Conservation (phyloP, 2,329 filamentous ascomycete species). For the Lecanicillium sp. region DNA sequence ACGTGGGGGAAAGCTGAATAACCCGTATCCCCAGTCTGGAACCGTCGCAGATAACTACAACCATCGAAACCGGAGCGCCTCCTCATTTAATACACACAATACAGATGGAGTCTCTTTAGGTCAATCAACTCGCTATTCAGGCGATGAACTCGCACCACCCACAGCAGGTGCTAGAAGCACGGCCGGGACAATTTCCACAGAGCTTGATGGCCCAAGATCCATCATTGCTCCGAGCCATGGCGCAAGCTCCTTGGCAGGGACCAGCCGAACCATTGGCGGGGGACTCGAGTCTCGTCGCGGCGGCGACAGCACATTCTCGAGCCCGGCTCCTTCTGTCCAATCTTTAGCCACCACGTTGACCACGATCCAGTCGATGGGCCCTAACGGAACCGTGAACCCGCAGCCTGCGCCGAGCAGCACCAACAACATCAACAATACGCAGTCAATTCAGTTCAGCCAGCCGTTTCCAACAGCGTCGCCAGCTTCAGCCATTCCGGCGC, state of each 20-base stretch:
- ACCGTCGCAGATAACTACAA: conserved; percentile 30
- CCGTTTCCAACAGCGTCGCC: conserved; percentile 58
- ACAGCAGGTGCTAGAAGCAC: conserved; percentile 63
- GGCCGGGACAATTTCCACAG: conserved; percentile 77
- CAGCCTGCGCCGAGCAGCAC: conserved; percentile 22
- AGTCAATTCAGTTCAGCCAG: conserved; percentile 55
- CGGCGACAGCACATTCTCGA: conserved; percentile 71
- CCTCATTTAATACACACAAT: conserved; percentile 49
- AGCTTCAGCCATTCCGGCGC: conserved; percentile 64
- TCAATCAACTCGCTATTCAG: conserved; percentile 53
- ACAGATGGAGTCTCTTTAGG: conserved; percentile 48
- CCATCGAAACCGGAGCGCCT: conserved; percentile 29
- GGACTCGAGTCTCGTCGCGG: conserved; percentile 63
- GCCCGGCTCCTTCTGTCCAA: conserved; percentile 70
- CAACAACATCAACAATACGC: conserved; percentile 24
- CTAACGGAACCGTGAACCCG: conserved; percentile 40
- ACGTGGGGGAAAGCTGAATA: conserved; percentile 62
- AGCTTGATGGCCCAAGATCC: conserved; percentile 67
- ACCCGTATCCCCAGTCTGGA: conserved; percentile 84
- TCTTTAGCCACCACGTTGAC: conserved; percentile 79
- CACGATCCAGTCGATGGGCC: conserved; percentile 70
- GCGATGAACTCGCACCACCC: conserved; percentile 48
- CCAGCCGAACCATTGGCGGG: conserved; percentile 60
- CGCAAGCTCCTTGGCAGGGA: conserved; percentile 61
- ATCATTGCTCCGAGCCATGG: conserved; percentile 69